Evolutionary conservation across 352 stramenopile species (phyloP).

Genomic region (Phytopythium cucurbitacearum): DNA sequence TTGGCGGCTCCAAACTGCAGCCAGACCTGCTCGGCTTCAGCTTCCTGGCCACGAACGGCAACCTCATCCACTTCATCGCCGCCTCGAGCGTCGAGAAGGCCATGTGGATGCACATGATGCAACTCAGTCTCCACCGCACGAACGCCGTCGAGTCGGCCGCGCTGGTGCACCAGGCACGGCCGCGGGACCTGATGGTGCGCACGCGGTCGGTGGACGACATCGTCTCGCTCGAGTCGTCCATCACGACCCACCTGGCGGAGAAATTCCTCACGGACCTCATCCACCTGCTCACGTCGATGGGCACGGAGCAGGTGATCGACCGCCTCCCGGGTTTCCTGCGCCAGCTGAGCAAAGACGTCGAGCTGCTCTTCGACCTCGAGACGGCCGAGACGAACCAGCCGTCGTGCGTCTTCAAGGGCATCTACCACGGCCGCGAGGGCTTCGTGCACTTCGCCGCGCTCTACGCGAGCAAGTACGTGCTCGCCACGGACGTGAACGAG

Average conservation of each 20-base stretch:
- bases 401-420: slow-evolving; percentile 84
- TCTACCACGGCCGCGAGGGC: slow-evolving; percentile 83
- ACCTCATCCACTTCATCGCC: slow-evolving; percentile 82
- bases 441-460: slow-evolving; percentile 83
- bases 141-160: slow-evolving; percentile 32
- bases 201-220: slow-evolving; percentile 46
- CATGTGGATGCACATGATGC: slow-evolving; percentile 85
- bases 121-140: slow-evolving; percentile 49
- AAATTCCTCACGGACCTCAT: slow-evolving; percentile 70
- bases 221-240: slow-evolving; percentile 46
- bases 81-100: slow-evolving; percentile 69
- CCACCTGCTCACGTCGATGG: slow-evolving; percentile 37
- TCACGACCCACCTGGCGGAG: slow-evolving; percentile 63
- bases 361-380: slow-evolving; percentile 82
- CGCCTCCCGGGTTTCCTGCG: slow-evolving; percentile 61
- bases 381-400: slow-evolving; percentile 65
- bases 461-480: slow-evolving; percentile 77
- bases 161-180: slow-evolving; percentile 31
- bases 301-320: slow-evolving; percentile 42
- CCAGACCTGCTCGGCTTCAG: slow-evolving; percentile 77
- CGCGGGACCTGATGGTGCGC: slow-evolving; percentile 18
- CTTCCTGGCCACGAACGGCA: slow-evolving; percentile 79
- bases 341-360: slow-evolving; percentile 84
- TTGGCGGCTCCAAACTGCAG: slow-evolving; percentile 76
- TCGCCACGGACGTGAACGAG: slow-evolving; percentile 49